Percentiles rank a stretch among this genome's conserved stretches.
These are phyloP conservation scores for Podospora pseudocomata DNA, from an alignment of 495 filamentous ascomycete species.

Conservation along the genomic window DNA sequence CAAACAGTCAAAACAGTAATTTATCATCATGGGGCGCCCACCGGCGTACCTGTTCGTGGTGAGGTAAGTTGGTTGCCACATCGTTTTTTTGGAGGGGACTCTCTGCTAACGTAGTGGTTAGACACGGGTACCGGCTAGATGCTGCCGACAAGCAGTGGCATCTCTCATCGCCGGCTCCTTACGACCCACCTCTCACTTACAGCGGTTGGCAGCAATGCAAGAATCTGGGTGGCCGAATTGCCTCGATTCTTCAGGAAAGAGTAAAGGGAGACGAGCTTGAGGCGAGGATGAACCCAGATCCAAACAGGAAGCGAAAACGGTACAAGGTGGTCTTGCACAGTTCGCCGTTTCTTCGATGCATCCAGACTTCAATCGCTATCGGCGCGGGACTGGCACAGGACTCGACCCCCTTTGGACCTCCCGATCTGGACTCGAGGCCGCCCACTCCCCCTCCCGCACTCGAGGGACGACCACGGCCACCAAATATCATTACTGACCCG, in stretches of 20 bases:
- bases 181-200: conserved; percentile 93
- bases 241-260: conserved; percentile 59
- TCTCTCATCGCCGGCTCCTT: conserved; percentile 87
- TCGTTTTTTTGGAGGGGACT: not conserved
- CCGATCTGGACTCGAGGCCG: conserved; percentile 20
- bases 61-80: conserved; percentile 52
- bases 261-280: conserved; percentile 38
- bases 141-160: conserved; percentile 94
- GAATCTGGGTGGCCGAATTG: conserved; percentile 74
- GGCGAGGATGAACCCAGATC: conserved; percentile 13
- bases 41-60: conserved; percentile 67
- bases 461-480: conserved; percentile 16
- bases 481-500: conserved; percentile 7
- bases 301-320: conserved; percentile 47
- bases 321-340: conserved; percentile 84
- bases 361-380: conserved; percentile 89
- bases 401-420: conserved; percentile 32
- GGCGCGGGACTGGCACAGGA: conserved; percentile 80
- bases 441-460: conserved; percentile 10
- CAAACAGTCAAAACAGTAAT: not conserved
- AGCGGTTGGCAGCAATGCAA: conserved; percentile 87
- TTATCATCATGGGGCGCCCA: conserved; percentile 41
- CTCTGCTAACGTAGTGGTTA: conserved; percentile 30
- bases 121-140: conserved; percentile 90
- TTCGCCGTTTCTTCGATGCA: conserved; percentile 86